Evolutionary conservation across 768 basidiomycete species (phyloP).

Genomic region (Mycena vitilis): DNA sequence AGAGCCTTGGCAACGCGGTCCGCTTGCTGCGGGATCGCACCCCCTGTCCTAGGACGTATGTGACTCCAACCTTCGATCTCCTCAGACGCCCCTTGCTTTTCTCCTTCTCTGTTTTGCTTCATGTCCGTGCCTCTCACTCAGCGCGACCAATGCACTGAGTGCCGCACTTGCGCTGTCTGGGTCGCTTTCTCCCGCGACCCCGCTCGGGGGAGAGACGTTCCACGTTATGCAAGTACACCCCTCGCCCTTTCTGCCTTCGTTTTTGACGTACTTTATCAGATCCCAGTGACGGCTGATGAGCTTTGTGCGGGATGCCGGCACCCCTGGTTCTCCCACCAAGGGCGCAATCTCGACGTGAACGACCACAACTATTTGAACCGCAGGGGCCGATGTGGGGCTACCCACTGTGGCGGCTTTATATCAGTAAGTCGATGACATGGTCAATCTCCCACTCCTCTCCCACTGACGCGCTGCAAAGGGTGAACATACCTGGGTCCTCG

Average conservation of each 20-base stretch:
- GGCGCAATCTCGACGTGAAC: neutral
- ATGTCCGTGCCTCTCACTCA: neutral
- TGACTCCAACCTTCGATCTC: neutral
- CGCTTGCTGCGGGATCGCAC: no score
- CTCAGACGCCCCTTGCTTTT: neutral
- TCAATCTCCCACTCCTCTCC: neutral
- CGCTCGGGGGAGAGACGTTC: neutral
- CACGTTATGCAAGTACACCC: neutral
- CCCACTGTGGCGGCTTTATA: neutral
- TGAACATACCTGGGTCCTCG: neutral
- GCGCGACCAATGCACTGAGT: slow-evolving; percentile 5
- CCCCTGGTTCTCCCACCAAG: neutral
- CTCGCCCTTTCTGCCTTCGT: neutral
- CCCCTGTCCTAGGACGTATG: no score
- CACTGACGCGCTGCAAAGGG: no score
- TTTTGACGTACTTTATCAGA: neutral
- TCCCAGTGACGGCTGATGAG: neutral
- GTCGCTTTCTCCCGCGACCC: neutral
- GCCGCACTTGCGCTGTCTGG: neutral
- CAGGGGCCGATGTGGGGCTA: neutral
- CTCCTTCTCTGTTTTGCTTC: neutral
- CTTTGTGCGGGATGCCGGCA: neutral
- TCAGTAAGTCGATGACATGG: neutral
- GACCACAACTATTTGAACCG: neutral
- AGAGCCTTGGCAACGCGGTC: no score